phyloP scores from a whole-genome alignment of 805 yeast genomes.

The Hanseniaspora lachancei region DNA sequence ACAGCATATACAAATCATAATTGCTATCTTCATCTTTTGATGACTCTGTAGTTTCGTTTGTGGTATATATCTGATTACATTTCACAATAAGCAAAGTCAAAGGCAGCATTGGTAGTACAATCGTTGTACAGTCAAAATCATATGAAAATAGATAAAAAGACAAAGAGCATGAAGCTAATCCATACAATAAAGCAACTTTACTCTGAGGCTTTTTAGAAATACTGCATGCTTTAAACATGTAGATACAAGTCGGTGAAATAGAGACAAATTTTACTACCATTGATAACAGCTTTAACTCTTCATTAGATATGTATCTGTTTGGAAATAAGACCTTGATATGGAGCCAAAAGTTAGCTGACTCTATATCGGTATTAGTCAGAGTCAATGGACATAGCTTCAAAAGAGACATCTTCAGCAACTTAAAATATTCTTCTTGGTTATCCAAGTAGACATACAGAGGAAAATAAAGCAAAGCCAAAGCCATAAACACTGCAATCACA shows the following conservation, averaged over 20 bases:
- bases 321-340: slow-evolving; percentile 71
- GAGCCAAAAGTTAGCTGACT: slow-evolving; percentile 83
- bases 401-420: slow-evolving; percentile 33
- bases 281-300: slow-evolving; percentile 48
- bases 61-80: background rate
- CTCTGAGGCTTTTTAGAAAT: slow-evolving; percentile 13
- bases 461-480: slow-evolving; percentile 38
- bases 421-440: slow-evolving; percentile 21
- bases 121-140: slow-evolving; percentile 93
- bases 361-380: background rate
- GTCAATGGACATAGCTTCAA: slow-evolving; percentile 80
- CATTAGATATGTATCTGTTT: slow-evolving; percentile 38
- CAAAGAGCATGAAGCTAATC: slow-evolving; percentile 70
- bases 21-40: background rate
- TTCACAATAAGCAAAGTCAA: slow-evolving; percentile 42
- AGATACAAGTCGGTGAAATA: slow-evolving; percentile 43
- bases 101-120: slow-evolving; percentile 77
- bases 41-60: background rate
- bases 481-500: slow-evolving; percentile 46
- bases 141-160: slow-evolving; percentile 82
- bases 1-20: slow-evolving; percentile 46
- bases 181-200: slow-evolving; percentile 48
- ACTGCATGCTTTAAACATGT: slow-evolving; percentile 39
- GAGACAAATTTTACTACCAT: slow-evolving; percentile 39
- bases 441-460: slow-evolving; percentile 46